Evolutionary conservation across 306 rosid species (phyloP).

Genomic region (Cicer cuneatum): DNA sequence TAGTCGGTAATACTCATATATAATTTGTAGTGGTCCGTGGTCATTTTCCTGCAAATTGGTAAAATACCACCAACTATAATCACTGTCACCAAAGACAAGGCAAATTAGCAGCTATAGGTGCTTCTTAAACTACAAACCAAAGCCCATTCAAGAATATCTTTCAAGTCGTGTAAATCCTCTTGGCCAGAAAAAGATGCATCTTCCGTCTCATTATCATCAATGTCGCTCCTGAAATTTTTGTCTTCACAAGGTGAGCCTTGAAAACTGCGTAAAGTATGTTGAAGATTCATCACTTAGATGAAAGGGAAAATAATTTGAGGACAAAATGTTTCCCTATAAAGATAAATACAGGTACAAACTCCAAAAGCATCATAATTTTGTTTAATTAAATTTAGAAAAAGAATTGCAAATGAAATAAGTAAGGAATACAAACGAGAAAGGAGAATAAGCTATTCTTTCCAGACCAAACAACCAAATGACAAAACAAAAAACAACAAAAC

Average conservation of each 20-base stretch:
- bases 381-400: slow-evolving; percentile 19
- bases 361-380: not conserved
- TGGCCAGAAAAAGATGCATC: slow-evolving; percentile 92
- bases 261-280: slow-evolving; percentile 65
- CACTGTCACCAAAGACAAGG: slow-evolving; percentile 25
- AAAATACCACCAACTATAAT: slow-evolving; percentile 38
- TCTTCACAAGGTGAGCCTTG: slow-evolving; percentile 96
- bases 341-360: slow-evolving; percentile 9
- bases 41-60: slow-evolving; percentile 65
- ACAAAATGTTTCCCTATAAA: slow-evolving; percentile 5
- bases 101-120: slow-evolving; percentile 27
- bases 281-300: slow-evolving; percentile 33
- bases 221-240: slow-evolving; percentile 79
- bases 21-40: slow-evolving; percentile 80
- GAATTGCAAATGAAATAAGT: slow-evolving; percentile 13
- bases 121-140: slow-evolving; percentile 63
- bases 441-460: slow-evolving; percentile 16
- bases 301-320: slow-evolving; percentile 29
- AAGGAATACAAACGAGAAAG: slow-evolving; percentile 16
- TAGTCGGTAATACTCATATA: slow-evolving; percentile 70
- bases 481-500: not conserved
- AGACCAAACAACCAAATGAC: slow-evolving; percentile 22
- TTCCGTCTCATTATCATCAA: slow-evolving; percentile 86
- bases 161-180: slow-evolving; percentile 81
- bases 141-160: slow-evolving; percentile 94